These are phyloP conservation scores for Diaporthe caulivora DNA, from an alignment of 2,329 filamentous ascomycete genomes.

Conservation along the genomic window DNA sequence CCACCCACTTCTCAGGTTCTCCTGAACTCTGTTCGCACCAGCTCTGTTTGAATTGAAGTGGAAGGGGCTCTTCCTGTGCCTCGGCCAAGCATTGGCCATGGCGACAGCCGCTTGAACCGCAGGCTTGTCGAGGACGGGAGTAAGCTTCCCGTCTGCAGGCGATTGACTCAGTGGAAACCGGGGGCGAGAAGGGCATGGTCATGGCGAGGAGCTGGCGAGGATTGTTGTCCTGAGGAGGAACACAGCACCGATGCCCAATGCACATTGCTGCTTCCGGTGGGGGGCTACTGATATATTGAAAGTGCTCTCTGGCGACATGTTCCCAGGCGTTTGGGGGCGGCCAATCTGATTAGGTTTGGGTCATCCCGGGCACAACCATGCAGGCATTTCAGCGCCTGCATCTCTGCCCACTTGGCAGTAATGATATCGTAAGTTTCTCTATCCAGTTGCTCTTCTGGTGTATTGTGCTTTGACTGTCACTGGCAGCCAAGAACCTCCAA, in stretches of 20 bases:
- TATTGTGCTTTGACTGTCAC: slow-evolving; percentile 2
- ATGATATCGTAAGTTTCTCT: slow-evolving; percentile 5
- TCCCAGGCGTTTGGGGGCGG: slow-evolving; percentile 3
- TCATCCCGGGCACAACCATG: neutral
- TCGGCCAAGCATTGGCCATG: slow-evolving; percentile 15
- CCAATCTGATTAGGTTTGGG: neutral
- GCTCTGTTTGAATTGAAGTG: neutral
- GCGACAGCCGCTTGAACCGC: slow-evolving; percentile 14
- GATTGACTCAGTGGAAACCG: slow-evolving; percentile 7
- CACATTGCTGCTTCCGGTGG: neutral
- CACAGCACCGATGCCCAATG: neutral
- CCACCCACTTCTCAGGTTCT: neutral
- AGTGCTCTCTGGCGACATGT: neutral
- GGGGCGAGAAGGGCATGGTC: neutral
- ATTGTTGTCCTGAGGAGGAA: neutral
- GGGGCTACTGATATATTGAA: neutral
- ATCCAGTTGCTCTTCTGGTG: neutral
- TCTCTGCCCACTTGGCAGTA: slow-evolving; percentile 15
- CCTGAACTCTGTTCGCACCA: neutral
- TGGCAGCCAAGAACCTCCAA: neutral
- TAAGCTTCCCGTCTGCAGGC: slow-evolving; percentile 17
- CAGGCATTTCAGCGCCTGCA: neutral
- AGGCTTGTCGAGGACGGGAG: slow-evolving; percentile 5
- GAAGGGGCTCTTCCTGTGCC: neutral
- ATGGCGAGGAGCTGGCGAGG: neutral